Evolutionary conservation across 208 protist species (phyloP).

Genomic region (Leishmania braziliensis): DNA sequence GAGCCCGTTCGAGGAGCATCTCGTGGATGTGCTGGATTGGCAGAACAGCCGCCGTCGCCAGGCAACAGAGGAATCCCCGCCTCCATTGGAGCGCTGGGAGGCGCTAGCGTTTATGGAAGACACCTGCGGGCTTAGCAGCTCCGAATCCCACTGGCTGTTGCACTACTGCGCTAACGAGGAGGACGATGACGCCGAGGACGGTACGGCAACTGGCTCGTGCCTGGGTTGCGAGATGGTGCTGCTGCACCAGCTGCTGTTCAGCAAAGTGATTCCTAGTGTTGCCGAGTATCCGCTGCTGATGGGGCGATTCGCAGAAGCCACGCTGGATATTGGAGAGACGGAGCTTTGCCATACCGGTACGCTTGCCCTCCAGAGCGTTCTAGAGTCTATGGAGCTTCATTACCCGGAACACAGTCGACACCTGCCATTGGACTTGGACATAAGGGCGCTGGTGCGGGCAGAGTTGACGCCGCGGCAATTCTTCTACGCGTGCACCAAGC

Average conservation of each 20-base stretch:
- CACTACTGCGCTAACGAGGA: conserved; percentile 29
- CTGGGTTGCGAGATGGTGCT: conserved; percentile 38
- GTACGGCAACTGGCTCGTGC: neutral
- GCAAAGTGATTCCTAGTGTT: conserved; percentile 43
- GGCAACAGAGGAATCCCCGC: conserved; percentile 18
- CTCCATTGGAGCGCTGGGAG: conserved; percentile 31
- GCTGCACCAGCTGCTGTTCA: conserved; percentile 60
- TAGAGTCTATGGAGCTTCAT: conserved; percentile 17
- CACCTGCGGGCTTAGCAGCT: conserved; percentile 40
- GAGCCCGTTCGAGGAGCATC: conserved; percentile 43
- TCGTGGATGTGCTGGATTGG: conserved; percentile 35
- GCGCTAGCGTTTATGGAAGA: conserved; percentile 33
- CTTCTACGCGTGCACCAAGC: conserved; percentile 46
- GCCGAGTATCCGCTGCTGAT: conserved; percentile 72
- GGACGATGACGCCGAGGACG: neutral
- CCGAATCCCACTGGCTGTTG: conserved; percentile 52
- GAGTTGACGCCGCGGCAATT: conserved; percentile 49
- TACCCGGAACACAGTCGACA: conserved; percentile 15
- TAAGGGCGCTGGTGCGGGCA: conserved; percentile 18
- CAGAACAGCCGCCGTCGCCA: conserved; percentile 16
- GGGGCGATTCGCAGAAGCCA: conserved; percentile 61
- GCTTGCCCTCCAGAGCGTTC: conserved; percentile 37
- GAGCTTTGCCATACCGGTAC: conserved; percentile 41
- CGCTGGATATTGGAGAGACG: conserved; percentile 33
- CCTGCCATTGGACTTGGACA: conserved; percentile 30